Conservation (phyloP, 2,329 filamentous ascomycete species). For the Chalaropsis ovoidea region DNA sequence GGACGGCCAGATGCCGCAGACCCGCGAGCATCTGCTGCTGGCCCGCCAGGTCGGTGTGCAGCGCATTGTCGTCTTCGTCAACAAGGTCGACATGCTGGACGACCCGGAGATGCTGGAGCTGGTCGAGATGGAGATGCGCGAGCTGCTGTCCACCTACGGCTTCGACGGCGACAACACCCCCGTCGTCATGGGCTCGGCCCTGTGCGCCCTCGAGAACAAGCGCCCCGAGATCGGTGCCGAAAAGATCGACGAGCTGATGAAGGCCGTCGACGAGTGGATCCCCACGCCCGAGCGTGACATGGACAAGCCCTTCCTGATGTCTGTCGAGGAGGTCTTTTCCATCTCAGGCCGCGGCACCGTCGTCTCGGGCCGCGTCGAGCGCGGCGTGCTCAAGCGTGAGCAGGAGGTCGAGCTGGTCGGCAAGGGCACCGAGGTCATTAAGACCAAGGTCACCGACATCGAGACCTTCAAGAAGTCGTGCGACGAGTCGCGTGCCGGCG, state of each 20-base stretch:
- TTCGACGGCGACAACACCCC: slow-evolving; percentile 98
- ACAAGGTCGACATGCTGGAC: slow-evolving; percentile 96
- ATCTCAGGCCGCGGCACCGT: slow-evolving; percentile 92
- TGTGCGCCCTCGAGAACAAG: slow-evolving; percentile 83
- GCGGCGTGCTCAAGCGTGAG: slow-evolving; percentile 87
- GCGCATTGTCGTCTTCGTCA: slow-evolving; percentile 97
- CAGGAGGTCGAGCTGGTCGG: slow-evolving; percentile 89
- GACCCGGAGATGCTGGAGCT: slow-evolving; percentile 99
- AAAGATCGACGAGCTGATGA: slow-evolving; percentile 86
- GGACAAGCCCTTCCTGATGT: slow-evolving; percentile 99
- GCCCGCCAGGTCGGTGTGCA: slow-evolving; percentile 97
- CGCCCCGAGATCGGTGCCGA: slow-evolving; percentile 73
- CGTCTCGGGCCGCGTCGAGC: slow-evolving; percentile 92
- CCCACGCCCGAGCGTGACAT: slow-evolving; percentile 87
- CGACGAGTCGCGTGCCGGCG: slow-evolving; percentile 88
- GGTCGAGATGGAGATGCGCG: slow-evolving; percentile 99
- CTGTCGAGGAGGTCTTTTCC: slow-evolving; percentile 86
- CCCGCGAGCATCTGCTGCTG: slow-evolving; percentile 92
- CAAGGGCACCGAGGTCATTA: slow-evolving; percentile 70
- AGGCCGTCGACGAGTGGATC: slow-evolving; percentile 90
- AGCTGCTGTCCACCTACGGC: slow-evolving; percentile 82
- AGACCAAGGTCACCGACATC: slow-evolving; percentile 99
- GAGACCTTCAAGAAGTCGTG: slow-evolving; percentile 99
- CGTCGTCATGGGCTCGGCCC: slow-evolving; percentile 91
- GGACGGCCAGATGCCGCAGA: slow-evolving; percentile 99